Base-by-base conservation (phyloP, 306 rosid species). In the Cucumis cinereus region DNA sequence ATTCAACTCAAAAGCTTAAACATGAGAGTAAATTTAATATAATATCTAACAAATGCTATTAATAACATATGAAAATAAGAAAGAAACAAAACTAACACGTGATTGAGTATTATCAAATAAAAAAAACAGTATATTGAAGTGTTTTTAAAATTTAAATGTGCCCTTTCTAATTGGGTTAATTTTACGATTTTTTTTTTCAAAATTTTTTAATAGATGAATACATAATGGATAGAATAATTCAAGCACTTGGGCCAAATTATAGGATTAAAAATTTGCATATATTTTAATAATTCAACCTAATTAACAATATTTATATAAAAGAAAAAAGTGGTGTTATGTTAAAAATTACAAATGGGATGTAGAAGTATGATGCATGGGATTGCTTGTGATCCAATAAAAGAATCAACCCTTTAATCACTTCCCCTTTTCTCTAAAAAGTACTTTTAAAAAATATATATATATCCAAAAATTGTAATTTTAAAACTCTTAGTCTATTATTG, bases 301-400 rank as follows among this genome's bases (percentile, higher is more conserved):
- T 30, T 30, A 33, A 63, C 26, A 17, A 63, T 33, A 4, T 17
- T 59, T 35, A 33, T 33, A 16, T 28, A 28, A 30, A 16, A 16
- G 43, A 35, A 58, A 33, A 33, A 20, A 20, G 53, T 15, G 17
- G 47, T n/a, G 0, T 14, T 20, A 68, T 68, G 56, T 41, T n/a
- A 22, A 13, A 43, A 36, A 43, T 11, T 22, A 22, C 13, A 68
- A 68, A 7, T 68, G 36, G 23, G 2, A n/a, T 67, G 53, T 23
- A 12, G 4, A 6, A 20, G 53, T 22, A 43, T 41, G 54, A 68
- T 23, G 56, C 36, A 68, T 43, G 56, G 74, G 56, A 67, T 68
- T 68, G 35, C 56, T 68, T 68, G 74, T 12, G 10, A 22, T 68
- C 74, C 55, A 68, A 68, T 68, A 68, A 68, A 68, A 68, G 74